Conservation (phyloP, 805 yeast genomes). For the Hemisphaericaspora nanyangensis region DNA sequence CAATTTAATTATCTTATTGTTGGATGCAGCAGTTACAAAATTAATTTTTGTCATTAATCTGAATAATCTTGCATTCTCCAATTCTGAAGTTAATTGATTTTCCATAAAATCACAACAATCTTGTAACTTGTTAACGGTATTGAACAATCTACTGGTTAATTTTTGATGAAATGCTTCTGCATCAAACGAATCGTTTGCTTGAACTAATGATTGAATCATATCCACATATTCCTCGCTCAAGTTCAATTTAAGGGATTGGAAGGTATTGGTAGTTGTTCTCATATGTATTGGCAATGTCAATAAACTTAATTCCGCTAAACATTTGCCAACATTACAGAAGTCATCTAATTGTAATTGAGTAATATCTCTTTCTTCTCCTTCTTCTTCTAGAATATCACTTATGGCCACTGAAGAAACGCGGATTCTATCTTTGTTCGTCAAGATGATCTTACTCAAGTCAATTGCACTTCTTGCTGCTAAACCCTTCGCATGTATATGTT, state of each 20-base stretch:
- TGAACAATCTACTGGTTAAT: conserved; percentile 36
- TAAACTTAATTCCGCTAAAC: conserved; percentile 54
- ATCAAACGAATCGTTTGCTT: conserved; percentile 15
- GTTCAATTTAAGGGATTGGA: conserved; percentile 13
- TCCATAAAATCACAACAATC: conserved; percentile 56
- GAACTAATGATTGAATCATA: conserved; percentile 34
- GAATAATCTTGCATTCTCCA: conserved; percentile 86
- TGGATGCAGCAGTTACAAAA: conserved; percentile 64
- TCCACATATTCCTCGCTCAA: conserved; percentile 45
- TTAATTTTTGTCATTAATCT: conserved; percentile 79
- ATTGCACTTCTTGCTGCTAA: conserved; percentile 59
- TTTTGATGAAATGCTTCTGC: conserved; percentile 20
- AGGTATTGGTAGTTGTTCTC: conserved; percentile 13
- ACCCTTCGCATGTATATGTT: conserved; percentile 60
- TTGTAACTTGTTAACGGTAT: conserved; percentile 47
- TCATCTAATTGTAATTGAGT: conserved; percentile 48
- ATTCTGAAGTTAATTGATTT: conserved; percentile 59
- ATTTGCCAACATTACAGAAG: conserved; percentile 51
- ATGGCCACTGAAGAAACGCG: conserved; percentile 71
- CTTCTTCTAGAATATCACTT: conserved; percentile 53
- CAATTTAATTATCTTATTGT: conserved; percentile 51
- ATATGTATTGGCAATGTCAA: conserved; percentile 27
- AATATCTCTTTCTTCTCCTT: conserved; percentile 10
- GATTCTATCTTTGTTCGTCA: conserved; percentile 68
- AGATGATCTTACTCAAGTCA: conserved; percentile 64